Base-by-base conservation (phyloP, 805 yeast species). In the Torulaspora maleeae region DNA sequence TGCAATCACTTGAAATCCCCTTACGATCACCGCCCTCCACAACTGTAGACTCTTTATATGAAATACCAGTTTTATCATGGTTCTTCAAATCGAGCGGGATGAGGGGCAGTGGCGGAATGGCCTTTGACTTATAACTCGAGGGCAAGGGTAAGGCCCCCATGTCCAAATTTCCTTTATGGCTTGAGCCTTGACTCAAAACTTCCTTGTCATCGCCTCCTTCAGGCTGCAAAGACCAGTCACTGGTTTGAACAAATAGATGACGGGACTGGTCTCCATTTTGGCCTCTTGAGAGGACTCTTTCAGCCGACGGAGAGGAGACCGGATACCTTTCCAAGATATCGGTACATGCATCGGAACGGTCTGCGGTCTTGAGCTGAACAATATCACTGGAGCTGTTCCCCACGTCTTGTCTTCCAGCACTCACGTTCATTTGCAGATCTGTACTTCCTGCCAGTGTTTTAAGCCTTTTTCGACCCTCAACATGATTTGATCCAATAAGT, bases 261-360 rank as follows among this genome's bases (percentile, higher is more conserved):
- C 27, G 29, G 16, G 43, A 11, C 16, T 32, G 37, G 7, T 20
- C 16, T 16, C 37, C 19, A 6, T 7, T 12, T 15, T 11, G n/a
- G 17, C 32, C 25, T 16, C 19, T 25, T 8, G 37, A 15, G 22
- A 22, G 27, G 12, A n/a, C 12, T 24, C 27, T 25, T 24, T 32
- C 38, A 6, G 39, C 27, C 5, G 43, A 32, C 5, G 53, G 53
- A 2, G 57, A 55, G 5, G 59, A 55, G 9, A 52, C 20, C 5
- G 54, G 56, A 45, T 29, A 50, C 22, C 15, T 8, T 16, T 39
- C 36, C 15, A 39, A 16, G n/a, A 32, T 24, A 25, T 32, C 36
- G 13, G 22, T 29, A 17, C 11, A 13, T 8, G 15, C 13, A 10
- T 12, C 25, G 2, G 30, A 8, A 2, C 15, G 15, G 10, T 39